Evolutionary conservation across 345 rosid species (phyloP).

Genomic region (Corchorus olitorius): DNA sequence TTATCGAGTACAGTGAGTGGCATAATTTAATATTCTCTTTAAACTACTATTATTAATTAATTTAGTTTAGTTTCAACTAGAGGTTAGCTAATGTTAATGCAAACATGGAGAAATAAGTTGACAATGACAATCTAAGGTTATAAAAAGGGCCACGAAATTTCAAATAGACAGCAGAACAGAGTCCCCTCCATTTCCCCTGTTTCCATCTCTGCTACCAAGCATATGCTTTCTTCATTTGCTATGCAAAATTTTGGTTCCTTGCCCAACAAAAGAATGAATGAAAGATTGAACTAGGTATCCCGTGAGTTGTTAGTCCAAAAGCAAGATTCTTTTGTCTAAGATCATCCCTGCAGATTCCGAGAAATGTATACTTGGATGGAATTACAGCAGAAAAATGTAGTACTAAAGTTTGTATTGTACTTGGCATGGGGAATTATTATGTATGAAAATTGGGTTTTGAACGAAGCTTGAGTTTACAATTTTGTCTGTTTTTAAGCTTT

Average conservation of each 20-base stretch:
- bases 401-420: not conserved
- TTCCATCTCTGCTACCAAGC: not conserved
- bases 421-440: not conserved
- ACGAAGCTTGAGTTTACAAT: slow-evolving; percentile 1
- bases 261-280: not conserved
- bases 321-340: not conserved
- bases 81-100: not conserved
- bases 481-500: slow-evolving; percentile 1
- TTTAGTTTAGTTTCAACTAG: not conserved
- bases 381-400: not conserved
- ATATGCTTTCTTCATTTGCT: not conserved
- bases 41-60: too few species aligned
- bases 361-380: not conserved
- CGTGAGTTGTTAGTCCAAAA: not conserved
- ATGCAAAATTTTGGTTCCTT: not conserved
- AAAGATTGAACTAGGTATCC: too few species aligned
- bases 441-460: not conserved
- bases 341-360: not conserved
- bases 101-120: too few species aligned
- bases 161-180: not conserved
- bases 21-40: too few species aligned
- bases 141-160: not conserved
- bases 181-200: not conserved
- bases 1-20: too few species aligned
- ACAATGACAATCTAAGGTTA: too few species aligned